Conservation (phyloP, 2,329 filamentous ascomycete genomes). For the Ophiostoma sp. region DNA sequence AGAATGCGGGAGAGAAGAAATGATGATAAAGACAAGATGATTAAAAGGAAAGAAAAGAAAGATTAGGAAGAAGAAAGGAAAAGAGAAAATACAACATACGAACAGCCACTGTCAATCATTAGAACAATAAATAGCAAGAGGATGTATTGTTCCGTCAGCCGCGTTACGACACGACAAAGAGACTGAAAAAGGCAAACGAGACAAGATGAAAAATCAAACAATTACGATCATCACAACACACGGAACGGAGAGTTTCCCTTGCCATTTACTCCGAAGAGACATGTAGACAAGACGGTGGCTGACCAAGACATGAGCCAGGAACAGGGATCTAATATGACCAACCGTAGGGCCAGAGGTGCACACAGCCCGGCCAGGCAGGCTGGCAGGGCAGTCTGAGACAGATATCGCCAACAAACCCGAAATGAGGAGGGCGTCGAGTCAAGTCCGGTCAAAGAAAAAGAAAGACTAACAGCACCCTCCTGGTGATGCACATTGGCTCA, state of each 20-base stretch:
- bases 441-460: neutral
- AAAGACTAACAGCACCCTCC: neutral
- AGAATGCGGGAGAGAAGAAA: neutral
- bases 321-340: neutral
- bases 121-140: too few species aligned
- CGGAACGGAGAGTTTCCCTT: neutral
- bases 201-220: too few species aligned
- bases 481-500: constrained; percentile 1
- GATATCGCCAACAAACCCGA: too few species aligned
- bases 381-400: too few species aligned
- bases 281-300: neutral
- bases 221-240: neutral
- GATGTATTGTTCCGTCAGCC: too few species aligned
- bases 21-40: neutral
- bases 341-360: too few species aligned
- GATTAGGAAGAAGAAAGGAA: neutral
- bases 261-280: too few species aligned
- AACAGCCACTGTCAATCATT: too few species aligned
- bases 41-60: neutral
- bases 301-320: constrained; percentile 5
- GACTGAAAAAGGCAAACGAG: too few species aligned
- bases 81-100: neutral
- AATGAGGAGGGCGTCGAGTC: too few species aligned
- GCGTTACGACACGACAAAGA: too few species aligned
- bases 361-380: too few species aligned